Percentiles rank a stretch among this genome's conserved stretches.
phyloP scores from a whole-genome alignment of 2,329 filamentous ascomycete species.

The Diaporthe citrichinensis region DNA sequence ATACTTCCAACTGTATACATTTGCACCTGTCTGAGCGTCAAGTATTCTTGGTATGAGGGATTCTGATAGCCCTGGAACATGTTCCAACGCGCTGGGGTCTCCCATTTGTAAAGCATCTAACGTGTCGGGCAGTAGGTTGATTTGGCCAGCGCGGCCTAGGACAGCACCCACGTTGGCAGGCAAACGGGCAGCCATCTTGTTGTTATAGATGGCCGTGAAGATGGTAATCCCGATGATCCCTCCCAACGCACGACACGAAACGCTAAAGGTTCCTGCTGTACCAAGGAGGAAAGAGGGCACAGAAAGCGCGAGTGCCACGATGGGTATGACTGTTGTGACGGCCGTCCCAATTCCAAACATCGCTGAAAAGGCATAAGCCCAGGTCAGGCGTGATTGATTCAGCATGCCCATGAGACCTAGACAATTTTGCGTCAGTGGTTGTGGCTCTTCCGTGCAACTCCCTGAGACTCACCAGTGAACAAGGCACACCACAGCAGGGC shows the following conservation, averaged over 20 bases:
- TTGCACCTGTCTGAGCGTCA: slow-evolving; percentile 19
- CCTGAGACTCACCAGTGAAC: slow-evolving; percentile 23
- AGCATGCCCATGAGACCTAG: slow-evolving; percentile 35
- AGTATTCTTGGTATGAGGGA: slow-evolving; percentile 15
- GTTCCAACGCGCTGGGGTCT: slow-evolving; percentile 17
- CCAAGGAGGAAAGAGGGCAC: slow-evolving; percentile 38
- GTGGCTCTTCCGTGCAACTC: accelerated
- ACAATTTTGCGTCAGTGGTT: not conserved
- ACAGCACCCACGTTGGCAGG: slow-evolving; percentile 6
- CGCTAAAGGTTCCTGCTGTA: slow-evolving; percentile 35
- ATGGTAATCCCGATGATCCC: slow-evolving; percentile 39
- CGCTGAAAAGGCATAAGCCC: slow-evolving; percentile 33
- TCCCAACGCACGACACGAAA: slow-evolving; percentile 32
- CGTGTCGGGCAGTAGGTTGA: slow-evolving; percentile 16
- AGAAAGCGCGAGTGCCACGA: slow-evolving; percentile 32
- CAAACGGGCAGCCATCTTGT: slow-evolving; percentile 28
- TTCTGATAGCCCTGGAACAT: slow-evolving; percentile 21
- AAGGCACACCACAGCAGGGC: slow-evolving; percentile 36
- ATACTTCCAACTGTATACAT: slow-evolving; percentile 34
- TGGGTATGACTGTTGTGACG: slow-evolving; percentile 36
- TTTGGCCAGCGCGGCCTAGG: not conserved
- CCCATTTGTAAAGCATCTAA: slow-evolving; percentile 9
- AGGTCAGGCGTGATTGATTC: slow-evolving; percentile 18
- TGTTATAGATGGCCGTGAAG: slow-evolving; percentile 38
- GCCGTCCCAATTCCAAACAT: slow-evolving; percentile 36